Evolutionary conservation across 2,329 filamentous ascomycete genomes (phyloP), one percentile per base, ranked within the genome.

Genomic region (Colletotrichum orbiculare): DNA sequence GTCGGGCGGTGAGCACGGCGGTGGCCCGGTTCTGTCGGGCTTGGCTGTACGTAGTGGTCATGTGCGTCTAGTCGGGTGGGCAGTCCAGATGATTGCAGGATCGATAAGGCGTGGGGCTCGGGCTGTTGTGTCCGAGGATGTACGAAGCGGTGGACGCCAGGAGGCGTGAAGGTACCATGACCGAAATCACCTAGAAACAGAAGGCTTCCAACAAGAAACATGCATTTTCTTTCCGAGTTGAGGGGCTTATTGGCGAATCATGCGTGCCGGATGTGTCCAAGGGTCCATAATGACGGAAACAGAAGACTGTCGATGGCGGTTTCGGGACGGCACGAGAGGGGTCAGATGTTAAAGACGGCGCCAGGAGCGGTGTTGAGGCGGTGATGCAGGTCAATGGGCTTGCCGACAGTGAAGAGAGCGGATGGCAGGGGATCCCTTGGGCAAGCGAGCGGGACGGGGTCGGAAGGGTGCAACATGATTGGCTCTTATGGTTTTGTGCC

Each of bases 351-450:
- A 25, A 43, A 37, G 46, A 62, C 37, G 47, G 57, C 52, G 53
- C 52, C 56, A 66, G 58, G 47, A 66, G 63, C 63, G 58, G 63
- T 66, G 63, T 66, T 66, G 59, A 66, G 63, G 58, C 63, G 63
- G 63, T 63, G 63, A 66, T 63, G 63, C 63, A 66, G 35, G 53
- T 66, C 63, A 66, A 52, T 66, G 63, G 59, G 58, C 58, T 63
- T 57, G 59, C 47, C 58, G 59, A 57, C 52, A 38, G 38, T 66
- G 63, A 66, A 66, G 63, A 66, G 13, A 42, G 63, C 52, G 52
- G 59, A 53, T 58, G n/a, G 42, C 63, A 60, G 52, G 63, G 63
- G 43, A 57, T 35, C 15, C 39, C 15, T 33, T 38, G 41, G 38
- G 46, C 52, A 50, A 47, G 41, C n/a, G 58, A 57, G 41, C 49